A percentile compares a stretch with the other conserved stretches of the same genome.
Evolutionary conservation across 2,329 filamentous ascomycete genomes (phyloP).

Genomic region (Nothophoma quercina): DNA sequence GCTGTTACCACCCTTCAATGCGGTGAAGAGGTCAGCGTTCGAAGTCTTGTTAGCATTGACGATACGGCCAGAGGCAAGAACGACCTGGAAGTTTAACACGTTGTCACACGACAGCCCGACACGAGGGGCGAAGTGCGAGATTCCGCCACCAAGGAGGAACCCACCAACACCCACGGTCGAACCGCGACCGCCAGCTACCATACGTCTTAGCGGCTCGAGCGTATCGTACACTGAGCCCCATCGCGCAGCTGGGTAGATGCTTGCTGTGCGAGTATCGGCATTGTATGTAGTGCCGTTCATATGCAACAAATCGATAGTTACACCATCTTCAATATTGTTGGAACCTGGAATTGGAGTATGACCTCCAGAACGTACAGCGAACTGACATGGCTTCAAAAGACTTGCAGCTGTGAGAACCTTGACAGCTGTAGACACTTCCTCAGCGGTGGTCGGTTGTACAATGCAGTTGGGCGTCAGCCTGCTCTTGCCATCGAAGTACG

Average conservation of each 20-base stretch:
- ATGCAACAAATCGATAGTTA: slow-evolving; percentile 25
- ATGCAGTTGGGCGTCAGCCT: slow-evolving; percentile 27
- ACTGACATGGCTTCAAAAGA: slow-evolving; percentile 10
- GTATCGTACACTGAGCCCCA: slow-evolving; percentile 28
- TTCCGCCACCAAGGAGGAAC: slow-evolving; percentile 35
- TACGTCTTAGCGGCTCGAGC: slow-evolving; percentile 32
- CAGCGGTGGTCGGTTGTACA: slow-evolving; percentile 22
- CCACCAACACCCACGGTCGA: slow-evolving; percentile 39
- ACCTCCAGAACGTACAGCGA: slow-evolving; percentile 26
- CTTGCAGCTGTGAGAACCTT: slow-evolving; percentile 15
- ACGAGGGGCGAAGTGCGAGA: slow-evolving; percentile 12
- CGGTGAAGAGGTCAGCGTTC: slow-evolving; percentile 40
- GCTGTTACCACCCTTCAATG: slow-evolving; percentile 42
- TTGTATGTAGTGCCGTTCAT: slow-evolving; percentile 21
- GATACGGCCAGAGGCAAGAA: slow-evolving; percentile 47
- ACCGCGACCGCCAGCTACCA: slow-evolving; percentile 37
- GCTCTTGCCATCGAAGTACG: slow-evolving; percentile 25
- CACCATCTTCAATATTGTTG: slow-evolving; percentile 26
- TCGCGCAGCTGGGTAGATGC: slow-evolving; percentile 21
- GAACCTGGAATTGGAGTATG: slow-evolving; percentile 23
- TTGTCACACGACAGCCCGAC: slow-evolving; percentile 23
- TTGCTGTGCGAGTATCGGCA: not conserved
- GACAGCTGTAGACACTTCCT: slow-evolving; percentile 23
- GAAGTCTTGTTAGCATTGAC: slow-evolving; percentile 20
- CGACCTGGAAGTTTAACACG: slow-evolving; percentile 40